Percentiles rank a stretch among this genome's conserved stretches.
Evolutionary conservation across 352 stramenopile species (phyloP).

Genomic region (Phytopythium vexans): DNA sequence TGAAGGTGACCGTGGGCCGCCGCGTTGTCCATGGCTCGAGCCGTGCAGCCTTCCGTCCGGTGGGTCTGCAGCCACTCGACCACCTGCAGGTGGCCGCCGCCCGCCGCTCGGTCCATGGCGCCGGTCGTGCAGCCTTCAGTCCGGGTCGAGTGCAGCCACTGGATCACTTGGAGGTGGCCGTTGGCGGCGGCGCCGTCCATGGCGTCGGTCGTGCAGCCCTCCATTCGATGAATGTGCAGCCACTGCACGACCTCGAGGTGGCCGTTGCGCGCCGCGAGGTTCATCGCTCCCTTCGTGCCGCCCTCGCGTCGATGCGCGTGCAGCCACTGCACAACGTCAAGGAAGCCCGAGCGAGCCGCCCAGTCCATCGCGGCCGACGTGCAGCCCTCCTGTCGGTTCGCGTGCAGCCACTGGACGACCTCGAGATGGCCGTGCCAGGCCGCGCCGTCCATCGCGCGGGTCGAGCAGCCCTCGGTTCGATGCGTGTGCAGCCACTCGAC

Average conservation of each 20-base stretch:
- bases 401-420: constrained; percentile 9
- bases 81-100: constrained; percentile 22
- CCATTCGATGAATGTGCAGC: constrained; percentile 10
- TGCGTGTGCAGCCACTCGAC: constrained; percentile 6
- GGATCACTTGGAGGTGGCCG: constrained; percentile 1
- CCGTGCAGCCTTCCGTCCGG: constrained; percentile 23
- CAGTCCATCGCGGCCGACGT: constrained; percentile 6
- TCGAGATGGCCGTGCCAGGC: constrained; percentile 10
- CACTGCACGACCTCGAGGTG: constrained; percentile 40
- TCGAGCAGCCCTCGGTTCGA: constrained; percentile 3
- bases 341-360: neutral
- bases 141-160: constrained; percentile 1
- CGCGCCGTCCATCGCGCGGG: constrained; percentile 6
- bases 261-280: constrained; percentile 44
- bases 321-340: constrained; percentile 5
- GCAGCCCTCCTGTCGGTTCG: constrained; percentile 15
- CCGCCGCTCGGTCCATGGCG: constrained; percentile 33
- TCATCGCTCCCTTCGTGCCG: constrained; percentile 35
- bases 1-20: constrained; percentile 23
- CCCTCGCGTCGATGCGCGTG: constrained; percentile 2
- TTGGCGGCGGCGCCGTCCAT: constrained; percentile 7
- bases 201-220: constrained; percentile 7
- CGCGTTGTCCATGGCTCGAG: constrained; percentile 27
- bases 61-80: constrained; percentile 28
- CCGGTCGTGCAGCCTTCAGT: constrained; percentile 3